Percentiles rank a stretch among this genome's conserved stretches.
Evolutionary conservation across 768 basidiomycete genomes (phyloP).

Genomic region (Lyophyllum decastes): DNA sequence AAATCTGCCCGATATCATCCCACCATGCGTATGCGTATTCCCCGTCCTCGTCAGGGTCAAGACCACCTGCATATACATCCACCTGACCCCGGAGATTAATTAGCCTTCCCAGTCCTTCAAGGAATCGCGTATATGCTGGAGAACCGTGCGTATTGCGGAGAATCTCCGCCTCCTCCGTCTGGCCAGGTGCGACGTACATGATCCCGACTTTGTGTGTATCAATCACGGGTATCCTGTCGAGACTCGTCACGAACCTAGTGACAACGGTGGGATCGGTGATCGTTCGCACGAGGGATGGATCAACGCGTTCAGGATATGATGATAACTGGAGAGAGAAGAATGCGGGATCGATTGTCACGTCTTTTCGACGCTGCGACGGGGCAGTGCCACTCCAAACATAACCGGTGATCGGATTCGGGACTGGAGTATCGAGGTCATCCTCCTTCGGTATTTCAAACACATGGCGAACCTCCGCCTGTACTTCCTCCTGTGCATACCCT

Average conservation of each 20-base stretch:
- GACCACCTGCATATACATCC: slow-evolving; percentile 90
- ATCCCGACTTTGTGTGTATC: slow-evolving; percentile 97
- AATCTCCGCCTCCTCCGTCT: slow-evolving; percentile 82
- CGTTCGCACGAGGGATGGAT: slow-evolving; percentile 40
- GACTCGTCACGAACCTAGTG: slow-evolving; percentile 57
- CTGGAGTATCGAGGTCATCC: slow-evolving; percentile 29
- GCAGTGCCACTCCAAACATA: slow-evolving; percentile 88
- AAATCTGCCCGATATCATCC: slow-evolving; percentile 94
- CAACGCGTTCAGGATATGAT: slow-evolving; percentile 50
- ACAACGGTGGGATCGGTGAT: slow-evolving; percentile 56
- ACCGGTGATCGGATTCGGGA: slow-evolving; percentile 76
- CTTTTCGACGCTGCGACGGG: slow-evolving; percentile 87
- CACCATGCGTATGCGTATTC: slow-evolving; percentile 99
- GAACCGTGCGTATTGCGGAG: slow-evolving; percentile 91
- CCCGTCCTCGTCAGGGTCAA: slow-evolving; percentile 90
- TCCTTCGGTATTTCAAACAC: slow-evolving; percentile 21
- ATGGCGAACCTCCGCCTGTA: slow-evolving; percentile 28
- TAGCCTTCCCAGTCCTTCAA: slow-evolving; percentile 85
- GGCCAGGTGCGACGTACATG: slow-evolving; percentile 93
- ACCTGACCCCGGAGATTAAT: slow-evolving; percentile 88
- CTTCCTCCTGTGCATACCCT: not conserved
- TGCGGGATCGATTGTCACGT: slow-evolving; percentile 81
- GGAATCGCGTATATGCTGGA: slow-evolving; percentile 90
- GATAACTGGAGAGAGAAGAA: slow-evolving; percentile 88
- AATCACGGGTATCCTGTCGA: slow-evolving; percentile 90